Evolutionary conservation across 208 protist genomes (phyloP), one percentile per base, ranked within the genome.

Genomic region (Leishmania gerbilli): DNA sequence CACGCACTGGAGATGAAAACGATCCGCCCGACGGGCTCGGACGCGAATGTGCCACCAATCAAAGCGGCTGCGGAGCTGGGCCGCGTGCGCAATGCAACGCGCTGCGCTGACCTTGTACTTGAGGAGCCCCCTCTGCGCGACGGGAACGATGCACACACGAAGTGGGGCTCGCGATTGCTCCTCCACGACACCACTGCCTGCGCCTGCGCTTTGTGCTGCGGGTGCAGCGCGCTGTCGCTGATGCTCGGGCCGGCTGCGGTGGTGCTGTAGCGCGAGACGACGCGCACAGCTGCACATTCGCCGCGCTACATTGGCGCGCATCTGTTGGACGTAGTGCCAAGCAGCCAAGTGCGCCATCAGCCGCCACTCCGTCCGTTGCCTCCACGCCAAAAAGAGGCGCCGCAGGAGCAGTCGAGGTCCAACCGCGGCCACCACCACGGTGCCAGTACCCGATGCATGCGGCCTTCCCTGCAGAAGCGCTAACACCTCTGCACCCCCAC

Each of bases 311-410:
- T 60, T 77, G 17, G 69, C 77, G 21, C 85, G 76, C 75, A 88
- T 62, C 11, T 53, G 78, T 40, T 85, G 82, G 6, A 19, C 64
- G 49, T 34, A 68, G 51, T 83, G 78, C 74, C 81, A 88, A 51
- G 45, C 87, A 6, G 90, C 90, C 1, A 93, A 77, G 51, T 78
- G 82, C 17, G 53, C 45, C 79, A 89, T 87, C 56, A 92, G 78
- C 31, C 83, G 88, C 15, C 74, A 71, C 64, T 90, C 87, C 62
- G 87, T 91, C 67, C 81, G 77, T 45, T 53, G 65, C 60, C 86
- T 87, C 90, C 90, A 93, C 27, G n/a, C 27, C 24, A 74, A 65
- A 72, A 85, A 82, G 27, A 85, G 77, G 34, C 77, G 82, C 47
- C 71, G 77, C 64, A 85, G 45, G 7, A 68, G 62, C 11, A 85